Evolutionary conservation across 2,329 filamentous ascomycete species (phyloP).

Genomic region (Bisporella sp.): DNA sequence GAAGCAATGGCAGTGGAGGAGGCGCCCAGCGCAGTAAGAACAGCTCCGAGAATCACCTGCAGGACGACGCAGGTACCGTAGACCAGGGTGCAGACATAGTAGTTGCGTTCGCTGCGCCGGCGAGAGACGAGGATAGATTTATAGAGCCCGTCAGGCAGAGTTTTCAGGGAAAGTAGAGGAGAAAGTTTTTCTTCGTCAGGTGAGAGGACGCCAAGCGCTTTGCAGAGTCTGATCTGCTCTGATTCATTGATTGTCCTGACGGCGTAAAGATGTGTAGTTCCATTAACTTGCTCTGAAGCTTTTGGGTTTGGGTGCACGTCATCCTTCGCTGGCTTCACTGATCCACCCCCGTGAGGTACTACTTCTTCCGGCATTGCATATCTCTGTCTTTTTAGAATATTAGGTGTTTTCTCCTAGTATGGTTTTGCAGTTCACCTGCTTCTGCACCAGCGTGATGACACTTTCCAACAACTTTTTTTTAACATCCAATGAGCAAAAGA

Average conservation of each 20-base stretch:
- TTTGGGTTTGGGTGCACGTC: too few relatives aligned
- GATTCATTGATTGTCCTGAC: not conserved
- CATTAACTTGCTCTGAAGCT: too few relatives aligned
- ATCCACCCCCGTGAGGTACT: too few relatives aligned
- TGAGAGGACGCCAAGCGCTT: not conserved
- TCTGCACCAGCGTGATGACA: too few relatives aligned
- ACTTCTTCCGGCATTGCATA: too few relatives aligned
- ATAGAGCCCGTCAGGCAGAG: slow-evolving; percentile 16
- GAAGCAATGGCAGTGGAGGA: not conserved
- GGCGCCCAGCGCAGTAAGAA: slow-evolving; percentile 18
- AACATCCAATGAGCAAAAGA: too few relatives aligned
- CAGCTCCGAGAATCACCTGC: slow-evolving; percentile 19
- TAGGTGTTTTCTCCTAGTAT: too few relatives aligned
- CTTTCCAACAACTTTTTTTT: too few relatives aligned
- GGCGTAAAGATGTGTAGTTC: not conserved
- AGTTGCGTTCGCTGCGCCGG: slow-evolving; percentile 8
- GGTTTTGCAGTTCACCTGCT: too few relatives aligned
- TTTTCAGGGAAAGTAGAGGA: not conserved
- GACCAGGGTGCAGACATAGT: slow-evolving; percentile 13
- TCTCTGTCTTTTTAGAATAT: too few relatives aligned
- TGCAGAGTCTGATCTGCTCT: not conserved
- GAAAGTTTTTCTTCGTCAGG: not conserved
- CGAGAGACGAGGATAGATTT: slow-evolving; percentile 12
- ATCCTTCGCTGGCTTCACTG: too few relatives aligned
- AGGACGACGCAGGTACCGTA: slow-evolving; percentile 15